Base-by-base conservation (phyloP, 257 asterid genomes). In the Lycium ferocissimum region DNA sequence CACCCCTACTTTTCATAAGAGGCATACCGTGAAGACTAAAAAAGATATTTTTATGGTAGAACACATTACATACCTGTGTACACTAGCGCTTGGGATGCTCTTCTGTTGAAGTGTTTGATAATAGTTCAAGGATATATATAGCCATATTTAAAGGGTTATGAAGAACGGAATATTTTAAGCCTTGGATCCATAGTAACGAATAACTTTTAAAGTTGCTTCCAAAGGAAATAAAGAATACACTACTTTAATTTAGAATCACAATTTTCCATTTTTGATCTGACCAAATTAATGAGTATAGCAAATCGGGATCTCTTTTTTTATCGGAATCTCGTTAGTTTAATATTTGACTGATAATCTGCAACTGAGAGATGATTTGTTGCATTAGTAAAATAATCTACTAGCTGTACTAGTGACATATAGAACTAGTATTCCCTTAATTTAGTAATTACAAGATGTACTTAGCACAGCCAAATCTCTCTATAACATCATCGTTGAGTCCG, bases 81-180 rank as follows among this genome's bases (percentile, higher is more conserved):
- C 12, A 70, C 0, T 17, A 18, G 56, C 7, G 7, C 26, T 72
- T 72, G 54, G 4, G 37, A 45, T 43, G 57, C 57, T n/a, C 37
- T 71, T 71, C 26, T 4, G 9, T 15, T 35, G 45, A 33, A 20
- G 35, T n/a, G 75, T 13, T 66, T 35, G 45, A 33, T 26, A 66
- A 35, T 66, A 66, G 20, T 66, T 66, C 9, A 66, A 35, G 47
- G 17, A 33, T 58, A 58, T 12, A 11, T 66, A 13, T n/a, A n/a
- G 20, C n/a, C 73, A 66, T 66, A 66, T 66, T 66, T 66, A 72
- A 72, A 43, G 18, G 54, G 38, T 7, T 20, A 47, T 53, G 8
- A 72, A 45, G 57, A 6, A 10, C 10, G 80, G 80, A 73, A 73
- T 47, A 73, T 73, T n/a, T 73, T 45, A 73, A 72, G 80, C 80